phyloP scores from a whole-genome alignment of 208 protist species.

The Trypanosoma vivax region DNA sequence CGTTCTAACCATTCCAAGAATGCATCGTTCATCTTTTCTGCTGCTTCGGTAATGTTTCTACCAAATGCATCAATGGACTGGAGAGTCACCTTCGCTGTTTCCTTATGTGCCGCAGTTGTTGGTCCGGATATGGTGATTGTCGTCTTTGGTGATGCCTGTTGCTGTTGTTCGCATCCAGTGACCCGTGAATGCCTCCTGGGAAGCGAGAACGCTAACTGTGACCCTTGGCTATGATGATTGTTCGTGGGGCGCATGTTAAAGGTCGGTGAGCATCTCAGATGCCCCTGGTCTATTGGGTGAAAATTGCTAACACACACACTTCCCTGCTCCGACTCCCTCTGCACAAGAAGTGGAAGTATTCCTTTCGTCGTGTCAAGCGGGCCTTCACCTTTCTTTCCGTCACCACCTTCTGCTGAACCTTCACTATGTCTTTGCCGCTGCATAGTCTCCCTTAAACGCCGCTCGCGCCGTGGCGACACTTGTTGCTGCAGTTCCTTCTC shows the following conservation, averaged over 20 bases:
- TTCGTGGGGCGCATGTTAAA: too few species aligned
- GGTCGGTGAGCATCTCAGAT: too few species aligned
- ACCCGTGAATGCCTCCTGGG: too few species aligned
- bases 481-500: slow-evolving; percentile 25
- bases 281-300: too few species aligned
- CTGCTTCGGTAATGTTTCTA: slow-evolving; percentile 30
- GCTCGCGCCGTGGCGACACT: slow-evolving; percentile 23
- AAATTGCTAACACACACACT: slow-evolving; percentile 48
- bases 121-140: slow-evolving; percentile 47
- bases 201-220: too few species aligned
- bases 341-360: slow-evolving; percentile 20
- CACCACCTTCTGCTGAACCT: slow-evolving; percentile 7
- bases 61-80: slow-evolving; percentile 42
- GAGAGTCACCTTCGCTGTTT: slow-evolving; percentile 45
- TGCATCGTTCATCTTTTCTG: slow-evolving; percentile 25
- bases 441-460: slow-evolving; percentile 53
- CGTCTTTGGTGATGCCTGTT: too few species aligned
- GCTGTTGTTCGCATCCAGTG: too few species aligned
- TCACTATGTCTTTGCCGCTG: slow-evolving; percentile 20
- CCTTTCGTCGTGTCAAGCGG: neutral
- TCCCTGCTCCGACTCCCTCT: slow-evolving; percentile 46
- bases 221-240: too few species aligned
- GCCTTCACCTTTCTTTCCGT: slow-evolving; percentile 10
- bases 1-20: slow-evolving; percentile 50
- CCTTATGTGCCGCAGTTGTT: slow-evolving; percentile 41